Evolutionary conservation across 768 basidiomycete species (phyloP).

Genomic region (Aureoboletus auriporus): DNA sequence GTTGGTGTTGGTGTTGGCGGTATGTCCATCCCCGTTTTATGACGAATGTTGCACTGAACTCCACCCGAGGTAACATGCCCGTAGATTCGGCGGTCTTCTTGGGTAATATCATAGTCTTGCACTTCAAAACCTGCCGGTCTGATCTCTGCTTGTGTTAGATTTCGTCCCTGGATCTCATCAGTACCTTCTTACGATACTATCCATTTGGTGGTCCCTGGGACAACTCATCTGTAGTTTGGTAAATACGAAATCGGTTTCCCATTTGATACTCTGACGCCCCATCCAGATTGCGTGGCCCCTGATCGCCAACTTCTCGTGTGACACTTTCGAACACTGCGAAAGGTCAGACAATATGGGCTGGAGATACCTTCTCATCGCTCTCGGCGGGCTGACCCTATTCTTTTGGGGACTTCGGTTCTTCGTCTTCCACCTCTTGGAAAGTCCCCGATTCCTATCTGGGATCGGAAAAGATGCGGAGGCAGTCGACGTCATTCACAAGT

Average conservation of each 20-base stretch:
- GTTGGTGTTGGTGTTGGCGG: slow-evolving; percentile 49
- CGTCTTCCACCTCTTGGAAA: slow-evolving; percentile 50
- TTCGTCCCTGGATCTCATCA: slow-evolving; percentile 52
- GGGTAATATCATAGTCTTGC: slow-evolving; percentile 24
- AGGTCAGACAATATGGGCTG: slow-evolving; percentile 57
- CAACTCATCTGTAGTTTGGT: slow-evolving; percentile 49
- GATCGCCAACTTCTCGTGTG: slow-evolving; percentile 52
- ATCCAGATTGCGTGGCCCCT: slow-evolving; percentile 57
- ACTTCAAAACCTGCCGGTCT: no score
- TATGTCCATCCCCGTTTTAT: slow-evolving; percentile 4
- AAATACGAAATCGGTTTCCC: slow-evolving; percentile 3
- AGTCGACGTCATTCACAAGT: slow-evolving; percentile 41
- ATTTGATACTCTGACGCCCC: neutral
- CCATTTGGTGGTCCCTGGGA: slow-evolving; percentile 58
- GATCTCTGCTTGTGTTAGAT: slow-evolving; percentile 30
- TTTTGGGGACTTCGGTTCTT: slow-evolving; percentile 53
- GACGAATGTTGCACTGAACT: neutral
- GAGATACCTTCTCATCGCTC: slow-evolving; percentile 54
- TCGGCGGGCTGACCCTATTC: slow-evolving; percentile 50
- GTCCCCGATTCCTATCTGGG: slow-evolving; percentile 55
- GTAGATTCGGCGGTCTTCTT: slow-evolving; percentile 52
- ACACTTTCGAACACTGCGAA: slow-evolving; percentile 31
- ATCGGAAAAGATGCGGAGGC: slow-evolving; percentile 51
- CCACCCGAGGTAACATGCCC: slow-evolving; percentile 44
- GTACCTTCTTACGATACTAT: slow-evolving; percentile 53